Evolutionary conservation across 2,329 filamentous ascomycete genomes (phyloP).

Genomic region (Pseudocercospora fijiensis): DNA sequence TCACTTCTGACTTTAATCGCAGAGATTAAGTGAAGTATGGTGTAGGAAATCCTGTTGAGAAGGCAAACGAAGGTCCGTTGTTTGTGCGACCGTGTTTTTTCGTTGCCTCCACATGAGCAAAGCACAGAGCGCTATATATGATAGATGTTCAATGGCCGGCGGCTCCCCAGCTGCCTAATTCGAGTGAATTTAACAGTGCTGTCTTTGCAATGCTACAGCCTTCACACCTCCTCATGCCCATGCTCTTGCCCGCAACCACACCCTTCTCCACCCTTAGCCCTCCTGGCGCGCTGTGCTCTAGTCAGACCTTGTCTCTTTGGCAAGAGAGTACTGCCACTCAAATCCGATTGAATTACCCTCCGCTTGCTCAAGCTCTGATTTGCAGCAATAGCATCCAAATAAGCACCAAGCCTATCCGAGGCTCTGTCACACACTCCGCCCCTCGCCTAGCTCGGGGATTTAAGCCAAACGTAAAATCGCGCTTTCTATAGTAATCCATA

Average conservation of each 20-base stretch:
- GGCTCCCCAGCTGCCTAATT: too few species aligned
- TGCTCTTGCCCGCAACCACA: constrained; percentile 11
- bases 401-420: constrained; percentile 37
- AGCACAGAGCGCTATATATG: too few species aligned
- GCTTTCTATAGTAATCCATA: too few species aligned
- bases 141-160: too few species aligned
- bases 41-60: too few species aligned
- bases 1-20: too few species aligned
- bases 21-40: too few species aligned
- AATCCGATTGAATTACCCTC: constrained; percentile 1
- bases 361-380: constrained; percentile 11
- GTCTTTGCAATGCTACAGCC: background rate
- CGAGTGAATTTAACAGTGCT: background rate
- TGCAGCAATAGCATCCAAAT: constrained; percentile 39
- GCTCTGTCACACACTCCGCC: too few species aligned
- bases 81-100: background rate
- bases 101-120: background rate
- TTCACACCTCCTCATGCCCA: background rate
- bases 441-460: too few species aligned
- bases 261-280: constrained; percentile 5
- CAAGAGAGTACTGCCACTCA: constrained; percentile 11
- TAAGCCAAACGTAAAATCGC: too few species aligned
- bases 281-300: constrained; percentile 6
- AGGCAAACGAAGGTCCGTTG: too few species aligned
- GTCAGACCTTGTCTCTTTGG: constrained; percentile 10